Evolutionary conservation across 139 green algal species (phyloP).

Genomic region (Tetradesmus obliquus): DNA sequence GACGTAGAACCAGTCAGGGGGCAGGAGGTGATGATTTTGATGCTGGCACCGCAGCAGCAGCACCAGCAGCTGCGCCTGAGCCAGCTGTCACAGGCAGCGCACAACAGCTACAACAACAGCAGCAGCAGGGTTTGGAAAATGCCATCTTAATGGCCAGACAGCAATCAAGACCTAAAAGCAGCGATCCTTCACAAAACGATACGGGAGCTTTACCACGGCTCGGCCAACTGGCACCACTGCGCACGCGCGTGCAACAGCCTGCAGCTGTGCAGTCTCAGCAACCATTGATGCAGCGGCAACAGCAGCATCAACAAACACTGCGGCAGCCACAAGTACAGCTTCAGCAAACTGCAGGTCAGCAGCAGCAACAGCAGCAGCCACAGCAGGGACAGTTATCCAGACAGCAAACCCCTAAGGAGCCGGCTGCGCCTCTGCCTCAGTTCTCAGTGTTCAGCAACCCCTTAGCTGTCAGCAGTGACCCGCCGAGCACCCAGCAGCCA

Average conservation of each 20-base stretch:
- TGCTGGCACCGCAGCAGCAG: neutral
- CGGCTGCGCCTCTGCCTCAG: neutral
- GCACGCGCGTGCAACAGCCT: neutral
- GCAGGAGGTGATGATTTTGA: neutral
- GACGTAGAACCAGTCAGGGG: neutral
- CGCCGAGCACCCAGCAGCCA: neutral
- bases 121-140: neutral
- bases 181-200: neutral
- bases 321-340: neutral
- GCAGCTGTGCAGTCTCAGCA: neutral
- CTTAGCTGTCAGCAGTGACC: neutral
- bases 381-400: neutral
- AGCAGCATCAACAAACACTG: neutral
- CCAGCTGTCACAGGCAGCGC: neutral
- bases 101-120: neutral
- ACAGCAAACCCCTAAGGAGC: neutral
- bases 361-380: neutral
- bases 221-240: conserved; percentile 7
- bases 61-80: neutral
- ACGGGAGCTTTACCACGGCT: neutral
- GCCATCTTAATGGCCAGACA: neutral
- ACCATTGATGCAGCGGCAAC: neutral
- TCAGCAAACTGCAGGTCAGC: neutral
- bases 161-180: neutral
- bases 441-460: conserved; percentile 36